Conservation (phyloP, 805 yeast genomes). For the Ogataea sp. region DNA sequence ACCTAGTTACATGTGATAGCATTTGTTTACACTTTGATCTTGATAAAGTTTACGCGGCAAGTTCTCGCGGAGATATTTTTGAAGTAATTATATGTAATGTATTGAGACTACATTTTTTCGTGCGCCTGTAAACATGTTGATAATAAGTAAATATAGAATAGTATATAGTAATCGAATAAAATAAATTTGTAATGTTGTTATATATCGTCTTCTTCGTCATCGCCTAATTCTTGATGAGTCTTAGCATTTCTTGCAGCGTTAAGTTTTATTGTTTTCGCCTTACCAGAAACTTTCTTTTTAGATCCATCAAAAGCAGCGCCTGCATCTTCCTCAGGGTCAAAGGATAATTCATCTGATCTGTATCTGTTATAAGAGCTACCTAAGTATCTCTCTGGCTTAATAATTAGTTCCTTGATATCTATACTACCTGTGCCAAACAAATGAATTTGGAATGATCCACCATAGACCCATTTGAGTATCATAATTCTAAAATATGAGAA, state of each 20-base stretch:
- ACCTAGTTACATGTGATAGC: too few relatives aligned
- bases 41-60: too few relatives aligned
- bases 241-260: conserved; percentile 19
- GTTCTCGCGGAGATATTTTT: too few relatives aligned
- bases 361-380: conserved; percentile 2
- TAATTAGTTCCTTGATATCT: conserved; percentile 20
- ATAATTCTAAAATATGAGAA: conserved; percentile 38
- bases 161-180: too few relatives aligned
- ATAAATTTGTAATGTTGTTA: too few relatives aligned
- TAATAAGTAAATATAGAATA: too few relatives aligned
- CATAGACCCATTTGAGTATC: conserved; percentile 42
- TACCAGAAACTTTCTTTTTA: conserved; percentile 9
- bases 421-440: conserved; percentile 28
- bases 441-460: conserved; percentile 44
- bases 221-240: conserved; percentile 14
- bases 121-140: too few relatives aligned
- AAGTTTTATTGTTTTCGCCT: conserved; percentile 17
- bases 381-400: conserved; percentile 7
- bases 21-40: too few relatives aligned
- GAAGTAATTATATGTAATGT: too few relatives aligned
- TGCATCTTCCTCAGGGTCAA: conserved; percentile 5
- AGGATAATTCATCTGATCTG: conserved; percentile 5
- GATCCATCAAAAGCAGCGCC: conserved; percentile 10
- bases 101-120: too few relatives aligned
- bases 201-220: neutral